A percentile compares a stretch with the other conserved stretches of the same genome.
phyloP scores from a whole-genome alignment of 768 basidiomycete species.

The Piloderma croceum region DNA sequence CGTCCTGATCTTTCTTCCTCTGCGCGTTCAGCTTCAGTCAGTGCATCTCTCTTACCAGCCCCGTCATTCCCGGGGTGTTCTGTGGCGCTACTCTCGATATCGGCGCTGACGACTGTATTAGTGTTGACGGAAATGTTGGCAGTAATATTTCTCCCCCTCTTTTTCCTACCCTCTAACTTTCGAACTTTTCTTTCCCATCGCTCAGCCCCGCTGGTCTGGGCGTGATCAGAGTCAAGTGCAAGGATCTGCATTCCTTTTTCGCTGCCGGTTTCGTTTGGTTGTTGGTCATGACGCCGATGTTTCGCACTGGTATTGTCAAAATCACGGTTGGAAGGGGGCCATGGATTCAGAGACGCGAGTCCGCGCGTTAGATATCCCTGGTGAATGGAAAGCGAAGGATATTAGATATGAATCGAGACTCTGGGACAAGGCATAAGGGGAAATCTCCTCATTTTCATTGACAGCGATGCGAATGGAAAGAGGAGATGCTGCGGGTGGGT shows the following conservation, averaged over 20 bases:
- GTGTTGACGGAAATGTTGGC: not conserved
- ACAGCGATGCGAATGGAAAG: no score
- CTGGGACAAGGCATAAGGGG: no score
- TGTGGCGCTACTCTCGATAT: not conserved
- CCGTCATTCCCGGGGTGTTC: no score
- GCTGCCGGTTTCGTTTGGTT: no score
- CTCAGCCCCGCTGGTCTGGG: conserved; percentile 55
- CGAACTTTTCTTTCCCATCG: conserved; percentile 39
- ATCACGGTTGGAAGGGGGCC: conserved; percentile 28
- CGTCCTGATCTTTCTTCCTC: conserved; percentile 19
- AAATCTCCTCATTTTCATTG: no score
- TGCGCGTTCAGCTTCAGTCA: conserved; percentile 2
- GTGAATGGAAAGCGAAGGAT: conserved; percentile 1
- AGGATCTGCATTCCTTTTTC: conserved; percentile 48
- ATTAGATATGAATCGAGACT: no score
- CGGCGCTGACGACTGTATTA: not conserved
- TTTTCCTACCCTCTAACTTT: conserved; percentile 12
- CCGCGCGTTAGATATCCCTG: conserved; percentile 63
- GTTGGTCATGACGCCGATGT: no score
- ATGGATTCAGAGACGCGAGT: conserved; percentile 18
- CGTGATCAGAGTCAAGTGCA: conserved; percentile 58
- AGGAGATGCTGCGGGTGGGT: no score
- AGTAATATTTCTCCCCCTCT: not conserved
- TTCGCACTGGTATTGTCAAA: no score
- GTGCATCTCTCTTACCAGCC: no score